Evolutionary conservation across 2,329 filamentous ascomycete species (phyloP), one percentile per base, ranked within the genome.

Genomic region (Coniella vitis): DNA sequence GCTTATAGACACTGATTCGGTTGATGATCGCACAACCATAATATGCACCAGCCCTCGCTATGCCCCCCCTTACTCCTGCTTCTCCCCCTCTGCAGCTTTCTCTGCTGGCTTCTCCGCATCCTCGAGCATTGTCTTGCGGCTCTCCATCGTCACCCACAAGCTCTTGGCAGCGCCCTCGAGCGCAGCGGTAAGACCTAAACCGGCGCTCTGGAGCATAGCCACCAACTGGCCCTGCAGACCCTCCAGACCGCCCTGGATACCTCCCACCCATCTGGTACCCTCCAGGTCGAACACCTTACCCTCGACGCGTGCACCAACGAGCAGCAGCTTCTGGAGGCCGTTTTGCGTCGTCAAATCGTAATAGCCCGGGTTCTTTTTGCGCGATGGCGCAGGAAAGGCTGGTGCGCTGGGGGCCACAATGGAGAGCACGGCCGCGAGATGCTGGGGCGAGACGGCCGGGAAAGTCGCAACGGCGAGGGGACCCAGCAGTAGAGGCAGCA

Each of bases 121-220:
- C 61, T 96, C 89, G 65, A 98, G 67, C 69, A 91, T 85, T 42
- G 74, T 80, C 68, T 83, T 82, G 64, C 91, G 76, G 42, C 87
- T 81, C 73, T 97, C 91, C 60, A 98, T 72, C 12, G 91, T 88
- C 54, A 95, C 76, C 76, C 91, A 97, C 58, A 98, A 64, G 63
- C 79, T 90, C 74, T 84, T 88, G 52, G 84, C 77, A 42, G 87
- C 81, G 47, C 86, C 83, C 65, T 95, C 89, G 58, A 98, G 70
- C n/a, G 83, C 78, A 55, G 70, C 82, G 20, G 90, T 87, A 48
- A 98, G 68, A 51, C 84, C 82, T 48, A 88, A 78, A 36, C 90
- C 90, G 54, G 88, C 80, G 54, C 82, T 81, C 69, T 93, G 86
- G 64, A 98, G 74, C 69, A 95, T 79, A 54, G 73, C 72, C 46